Evolutionary conservation across 1,139 yeast genomes (phyloP).

Genomic region (Candida sp.): DNA sequence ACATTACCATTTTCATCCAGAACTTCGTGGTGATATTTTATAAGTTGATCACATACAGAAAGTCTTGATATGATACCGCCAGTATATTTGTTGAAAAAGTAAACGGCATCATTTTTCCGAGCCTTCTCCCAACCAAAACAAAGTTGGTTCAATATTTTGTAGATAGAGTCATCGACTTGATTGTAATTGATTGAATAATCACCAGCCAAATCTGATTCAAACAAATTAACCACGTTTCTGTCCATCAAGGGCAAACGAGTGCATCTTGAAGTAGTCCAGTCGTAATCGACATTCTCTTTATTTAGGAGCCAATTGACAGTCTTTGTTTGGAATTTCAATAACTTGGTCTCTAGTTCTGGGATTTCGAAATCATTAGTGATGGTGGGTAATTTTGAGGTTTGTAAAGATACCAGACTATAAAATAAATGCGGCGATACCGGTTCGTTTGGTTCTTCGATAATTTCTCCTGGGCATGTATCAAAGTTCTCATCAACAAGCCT

Average conservation of each 20-base stretch:
- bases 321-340: conserved; percentile 58
- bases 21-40: conserved; percentile 14
- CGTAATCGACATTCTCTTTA: conserved; percentile 52
- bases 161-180: conserved; percentile 12
- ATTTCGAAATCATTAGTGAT: conserved; percentile 23
- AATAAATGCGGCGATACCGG: conserved; percentile 24
- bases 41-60: conserved; percentile 24
- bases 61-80: conserved; percentile 40
- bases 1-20: conserved; percentile 10
- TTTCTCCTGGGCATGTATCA: not conserved
- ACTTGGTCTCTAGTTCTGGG: conserved; percentile 47
- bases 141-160: conserved; percentile 27
- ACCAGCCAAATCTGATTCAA: conserved; percentile 1
- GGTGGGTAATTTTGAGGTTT: conserved; percentile 21
- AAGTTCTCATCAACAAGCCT: conserved; percentile 1
- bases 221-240: conserved; percentile 6
- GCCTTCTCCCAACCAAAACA: conserved; percentile 54
- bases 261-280: conserved; percentile 22
- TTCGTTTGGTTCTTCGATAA: conserved; percentile 1
- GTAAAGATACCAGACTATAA: conserved; percentile 31
- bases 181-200: conserved; percentile 3
- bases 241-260: conserved; percentile 14
- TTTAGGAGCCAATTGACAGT: conserved; percentile 64
- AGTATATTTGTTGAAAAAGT: conserved; percentile 51
- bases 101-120: conserved; percentile 9